Evolutionary conservation across 202 grass and related monocot genomes (phyloP).

Genomic region (Musa balbisiana): DNA sequence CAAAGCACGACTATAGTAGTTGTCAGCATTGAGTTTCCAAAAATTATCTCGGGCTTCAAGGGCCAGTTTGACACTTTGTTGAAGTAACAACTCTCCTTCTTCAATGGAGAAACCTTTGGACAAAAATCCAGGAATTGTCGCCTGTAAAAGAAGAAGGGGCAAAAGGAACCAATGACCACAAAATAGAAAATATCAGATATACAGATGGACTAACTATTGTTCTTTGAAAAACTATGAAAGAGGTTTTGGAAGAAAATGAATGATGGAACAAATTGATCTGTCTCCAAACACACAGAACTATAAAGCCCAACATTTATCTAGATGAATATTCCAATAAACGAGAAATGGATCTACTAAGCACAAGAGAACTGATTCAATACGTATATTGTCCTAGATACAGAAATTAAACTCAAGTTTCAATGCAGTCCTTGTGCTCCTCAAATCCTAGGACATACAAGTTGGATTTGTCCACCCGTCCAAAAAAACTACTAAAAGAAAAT

Average conservation of each 20-base stretch:
- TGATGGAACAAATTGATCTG: neutral
- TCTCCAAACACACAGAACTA: neutral
- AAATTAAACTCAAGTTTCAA: neutral
- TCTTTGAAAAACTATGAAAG: neutral
- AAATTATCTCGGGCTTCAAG: constrained; percentile 53
- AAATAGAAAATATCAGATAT: neutral
- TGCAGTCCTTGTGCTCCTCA: too few relatives aligned
- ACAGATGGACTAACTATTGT: neutral
- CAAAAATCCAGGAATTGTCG: constrained; percentile 74
- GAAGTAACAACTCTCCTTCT: constrained; percentile 50
- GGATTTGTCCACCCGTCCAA: neutral
- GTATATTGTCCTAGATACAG: neutral
- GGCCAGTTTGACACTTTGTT: constrained; percentile 54
- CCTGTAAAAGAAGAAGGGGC: constrained; percentile 26
- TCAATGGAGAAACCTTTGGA: constrained; percentile 48
- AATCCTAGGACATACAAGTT: neutral
- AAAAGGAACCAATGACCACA: neutral
- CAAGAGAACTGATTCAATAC: neutral
- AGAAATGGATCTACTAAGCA: neutral
- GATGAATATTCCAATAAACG: neutral
- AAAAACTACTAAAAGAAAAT: too few relatives aligned
- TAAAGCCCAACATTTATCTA: neutral
- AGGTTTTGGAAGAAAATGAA: neutral
- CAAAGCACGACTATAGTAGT: constrained; percentile 48
- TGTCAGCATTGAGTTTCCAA: constrained; percentile 46